These are phyloP conservation scores for Massariosphaeria phaeospora DNA, from an alignment of 495 filamentous ascomycete genomes.

Conservation along the genomic window DNA sequence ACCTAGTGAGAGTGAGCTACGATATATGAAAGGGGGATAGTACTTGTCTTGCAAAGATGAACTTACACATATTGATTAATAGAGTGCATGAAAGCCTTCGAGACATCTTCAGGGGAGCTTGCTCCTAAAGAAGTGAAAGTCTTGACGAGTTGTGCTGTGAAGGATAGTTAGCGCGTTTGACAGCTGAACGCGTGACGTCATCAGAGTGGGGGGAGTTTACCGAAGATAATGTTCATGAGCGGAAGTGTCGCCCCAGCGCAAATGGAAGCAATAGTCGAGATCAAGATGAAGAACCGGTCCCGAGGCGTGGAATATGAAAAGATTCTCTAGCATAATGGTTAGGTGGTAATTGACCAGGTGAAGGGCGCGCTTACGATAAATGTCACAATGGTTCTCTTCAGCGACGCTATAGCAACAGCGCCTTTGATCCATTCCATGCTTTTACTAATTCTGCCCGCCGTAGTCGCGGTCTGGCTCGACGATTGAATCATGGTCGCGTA, in stretches of 20 bases:
- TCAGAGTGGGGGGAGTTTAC: constrained; percentile 13
- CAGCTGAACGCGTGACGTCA: too few species aligned
- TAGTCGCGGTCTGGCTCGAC: too few species aligned
- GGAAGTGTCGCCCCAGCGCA: constrained; percentile 35
- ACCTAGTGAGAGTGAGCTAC: too few species aligned
- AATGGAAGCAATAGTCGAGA: constrained; percentile 19
- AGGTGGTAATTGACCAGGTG: not conserved
- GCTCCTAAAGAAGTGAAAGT: not conserved
- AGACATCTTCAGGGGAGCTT: not conserved
- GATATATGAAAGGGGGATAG: too few species aligned
- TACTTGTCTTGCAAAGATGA: too few species aligned
- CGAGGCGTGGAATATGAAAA: constrained; percentile 18
- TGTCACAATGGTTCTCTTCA: not conserved
- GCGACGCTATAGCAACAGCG: not conserved
- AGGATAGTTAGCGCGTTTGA: not conserved
- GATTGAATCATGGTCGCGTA: too few species aligned
- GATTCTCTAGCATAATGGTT: constrained; percentile 13
- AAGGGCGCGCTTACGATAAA: constrained; percentile 1
- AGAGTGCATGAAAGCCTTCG: not conserved
- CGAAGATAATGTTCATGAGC: constrained; percentile 31
- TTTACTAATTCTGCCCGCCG: too few species aligned
- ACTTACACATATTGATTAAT: constrained; percentile 32
- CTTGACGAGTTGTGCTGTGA: constrained; percentile 1
- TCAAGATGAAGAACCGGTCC: constrained; percentile 1
- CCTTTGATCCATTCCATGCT: too few species aligned